Base-by-base conservation (phyloP, 768 basidiomycete species). In the Tylopilus sp. region DNA sequence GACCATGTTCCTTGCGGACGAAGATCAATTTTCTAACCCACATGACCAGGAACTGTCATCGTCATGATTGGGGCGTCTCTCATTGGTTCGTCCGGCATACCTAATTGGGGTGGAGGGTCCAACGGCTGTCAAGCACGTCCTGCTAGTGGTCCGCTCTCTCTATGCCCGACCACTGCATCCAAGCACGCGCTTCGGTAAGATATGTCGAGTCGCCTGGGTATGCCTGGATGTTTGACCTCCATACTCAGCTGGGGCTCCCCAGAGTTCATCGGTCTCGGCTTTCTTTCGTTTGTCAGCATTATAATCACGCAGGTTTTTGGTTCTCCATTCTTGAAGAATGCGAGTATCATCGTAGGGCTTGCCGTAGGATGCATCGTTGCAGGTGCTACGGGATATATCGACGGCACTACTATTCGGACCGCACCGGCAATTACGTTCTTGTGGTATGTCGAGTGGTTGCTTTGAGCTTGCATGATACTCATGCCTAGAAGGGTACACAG, bases 101-200 rank as follows among this genome's bases (percentile, higher is more conserved):
- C 79, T 11, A 84, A 91, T 68, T 94, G 91, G 91, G 91, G 85
- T 38, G 90, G 90, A 29, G 90, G 91, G 16, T 84, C 86, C 8
- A 90, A 89, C 56, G 78, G 78, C 53, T 94, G 91, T 65, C 71
- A 76, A 43, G 55, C 55, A 5, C 76, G 82, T n/a, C 88, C 87
- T 2, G 71, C 72, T 3, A 79, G 75, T 8, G 87, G 89, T 2
- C 78, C 86, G 50, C 92, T 87, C 66, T 66, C 73, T 52, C 73
- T 89, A 2, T 94, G 90, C 60, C 91, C 89, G 0, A 84, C 78
- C 13, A 87, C 84, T 43, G 69, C 71, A 28, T 87, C 89, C 9
- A 88, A 88, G 4, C 73, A 82, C 2, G 83, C 91, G 1, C 78
- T 87, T 25, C 84, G 77, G 71, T 85, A 63, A 50, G 80, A 68